A percentile compares a stretch with the other conserved stretches of the same genome.
Conservation (phyloP, 208 protist species). For the Leishmania major region DNA sequence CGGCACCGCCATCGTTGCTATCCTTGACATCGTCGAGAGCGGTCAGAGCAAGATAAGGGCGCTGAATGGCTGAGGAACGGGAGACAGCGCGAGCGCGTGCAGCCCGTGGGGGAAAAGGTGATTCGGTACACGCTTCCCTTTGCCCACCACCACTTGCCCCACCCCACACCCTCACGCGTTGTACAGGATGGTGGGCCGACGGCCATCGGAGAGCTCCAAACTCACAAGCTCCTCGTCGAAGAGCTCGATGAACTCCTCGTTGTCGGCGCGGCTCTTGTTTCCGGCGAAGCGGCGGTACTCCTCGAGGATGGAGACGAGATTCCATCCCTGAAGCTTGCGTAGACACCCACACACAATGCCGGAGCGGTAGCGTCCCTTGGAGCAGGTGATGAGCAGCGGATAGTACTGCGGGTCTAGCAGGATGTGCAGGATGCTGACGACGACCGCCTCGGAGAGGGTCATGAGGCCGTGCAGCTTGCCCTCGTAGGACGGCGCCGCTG, state of each 20-base stretch:
- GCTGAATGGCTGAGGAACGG: background rate
- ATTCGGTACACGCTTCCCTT: background rate
- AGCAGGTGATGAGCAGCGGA: slow-evolving; percentile 96
- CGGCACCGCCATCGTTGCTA: background rate
- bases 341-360: slow-evolving; percentile 98
- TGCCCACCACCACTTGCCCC: background rate
- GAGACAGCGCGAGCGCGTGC: background rate
- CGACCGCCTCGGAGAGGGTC: slow-evolving; percentile 85
- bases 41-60: background rate
- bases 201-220: slow-evolving; percentile 58
- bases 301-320: slow-evolving; percentile 97
- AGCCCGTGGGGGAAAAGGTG: background rate
- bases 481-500: slow-evolving; percentile 22
- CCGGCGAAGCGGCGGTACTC: slow-evolving; percentile 97
- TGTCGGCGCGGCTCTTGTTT: slow-evolving; percentile 92
- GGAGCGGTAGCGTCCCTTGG: slow-evolving; percentile 96
- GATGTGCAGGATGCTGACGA: slow-evolving; percentile 93
- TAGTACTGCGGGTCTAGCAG: slow-evolving; percentile 95
- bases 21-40: background rate
- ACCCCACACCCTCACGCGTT: slow-evolving; percentile 6
- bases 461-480: slow-evolving; percentile 49
- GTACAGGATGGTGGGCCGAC: slow-evolving; percentile 78
- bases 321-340: slow-evolving; percentile 98
- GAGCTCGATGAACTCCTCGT: slow-evolving; percentile 99
- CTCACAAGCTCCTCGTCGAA: slow-evolving; percentile 98